Evolutionary conservation across 768 basidiomycete species (phyloP).

Genomic region (Tricholoma flavovirens): DNA sequence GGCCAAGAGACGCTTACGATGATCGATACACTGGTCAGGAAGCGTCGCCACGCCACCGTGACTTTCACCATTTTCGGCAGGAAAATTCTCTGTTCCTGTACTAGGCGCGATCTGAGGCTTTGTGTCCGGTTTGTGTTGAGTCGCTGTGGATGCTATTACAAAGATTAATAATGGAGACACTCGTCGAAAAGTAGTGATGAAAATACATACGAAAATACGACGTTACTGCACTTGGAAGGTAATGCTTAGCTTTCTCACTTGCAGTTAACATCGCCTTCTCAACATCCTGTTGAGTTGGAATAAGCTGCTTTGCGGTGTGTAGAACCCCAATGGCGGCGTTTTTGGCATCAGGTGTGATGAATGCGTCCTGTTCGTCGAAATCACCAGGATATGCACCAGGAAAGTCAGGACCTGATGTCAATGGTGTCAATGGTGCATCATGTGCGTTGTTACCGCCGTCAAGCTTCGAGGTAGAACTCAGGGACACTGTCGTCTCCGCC

Average conservation of each 20-base stretch:
- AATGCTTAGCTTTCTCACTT: slow-evolving; percentile 16
- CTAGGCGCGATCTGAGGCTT: neutral
- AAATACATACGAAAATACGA: slow-evolving; percentile 13
- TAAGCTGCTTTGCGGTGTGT: slow-evolving; percentile 15
- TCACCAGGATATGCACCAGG: slow-evolving; percentile 15
- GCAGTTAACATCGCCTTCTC: slow-evolving; percentile 16
- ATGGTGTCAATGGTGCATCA: neutral
- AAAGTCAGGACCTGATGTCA: slow-evolving; percentile 11
- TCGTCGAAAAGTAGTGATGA: neutral
- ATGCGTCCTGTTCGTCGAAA: neutral
- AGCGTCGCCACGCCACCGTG: neutral
- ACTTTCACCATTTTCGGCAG: neutral
- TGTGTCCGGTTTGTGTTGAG: neutral
- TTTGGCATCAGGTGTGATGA: neutral
- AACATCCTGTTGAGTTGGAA: slow-evolving; percentile 18
- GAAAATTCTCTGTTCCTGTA: neutral
- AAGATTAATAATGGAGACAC: neutral
- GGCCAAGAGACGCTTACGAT: neutral
- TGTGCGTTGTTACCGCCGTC: neutral
- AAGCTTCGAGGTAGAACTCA: neutral
- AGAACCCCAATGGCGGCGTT: slow-evolving; percentile 3
- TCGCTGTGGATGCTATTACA: neutral
- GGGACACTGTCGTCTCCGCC: slow-evolving; percentile 2
- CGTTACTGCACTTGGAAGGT: slow-evolving; percentile 11
- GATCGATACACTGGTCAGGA: neutral